phyloP scores from a whole-genome alignment of 2,329 filamentous ascomycete species.

The Cordyceps tenuipes region DNA sequence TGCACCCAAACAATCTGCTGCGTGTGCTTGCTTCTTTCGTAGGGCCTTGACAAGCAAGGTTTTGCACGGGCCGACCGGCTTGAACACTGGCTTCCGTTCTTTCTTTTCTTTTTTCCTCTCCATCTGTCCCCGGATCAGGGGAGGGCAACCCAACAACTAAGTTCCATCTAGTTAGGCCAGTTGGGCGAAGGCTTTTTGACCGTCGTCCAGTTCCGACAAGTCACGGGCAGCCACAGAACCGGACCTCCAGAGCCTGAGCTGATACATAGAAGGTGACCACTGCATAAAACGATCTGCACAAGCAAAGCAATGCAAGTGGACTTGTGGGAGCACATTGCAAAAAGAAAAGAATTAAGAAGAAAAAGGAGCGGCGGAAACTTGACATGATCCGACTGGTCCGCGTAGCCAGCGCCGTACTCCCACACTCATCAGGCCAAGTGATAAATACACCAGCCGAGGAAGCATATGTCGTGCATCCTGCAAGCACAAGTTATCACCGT shows the following conservation, averaged over 20 bases:
- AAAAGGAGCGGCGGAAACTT: not conserved
- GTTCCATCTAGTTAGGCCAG: not conserved
- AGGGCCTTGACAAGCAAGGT: too few species aligned
- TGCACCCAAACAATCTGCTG: not conserved
- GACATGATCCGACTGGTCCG: not conserved
- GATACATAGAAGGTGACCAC: not conserved
- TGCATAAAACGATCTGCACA: not conserved
- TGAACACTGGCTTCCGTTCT: not conserved
- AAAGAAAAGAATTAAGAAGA: not conserved
- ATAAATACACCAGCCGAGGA: not conserved
- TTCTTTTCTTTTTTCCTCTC: not conserved
- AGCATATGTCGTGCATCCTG: slow-evolving; percentile 7
- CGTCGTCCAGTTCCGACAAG: not conserved
- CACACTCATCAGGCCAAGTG: too few species aligned
- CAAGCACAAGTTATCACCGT: not conserved
- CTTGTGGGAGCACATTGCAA: too few species aligned
- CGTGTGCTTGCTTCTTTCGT: not conserved
- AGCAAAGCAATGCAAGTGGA: not conserved
- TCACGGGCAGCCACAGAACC: not conserved
- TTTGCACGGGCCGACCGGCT: too few species aligned
- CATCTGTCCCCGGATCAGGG: not conserved
- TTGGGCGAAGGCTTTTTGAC: not conserved
- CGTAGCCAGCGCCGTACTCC: not conserved
- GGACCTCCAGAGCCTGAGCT: not conserved
- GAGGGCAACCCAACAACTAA: not conserved